Evolutionary conservation across 371 early-diverging fungal genomes (phyloP).

Genomic region (Syncephalastrum contaminatum): DNA sequence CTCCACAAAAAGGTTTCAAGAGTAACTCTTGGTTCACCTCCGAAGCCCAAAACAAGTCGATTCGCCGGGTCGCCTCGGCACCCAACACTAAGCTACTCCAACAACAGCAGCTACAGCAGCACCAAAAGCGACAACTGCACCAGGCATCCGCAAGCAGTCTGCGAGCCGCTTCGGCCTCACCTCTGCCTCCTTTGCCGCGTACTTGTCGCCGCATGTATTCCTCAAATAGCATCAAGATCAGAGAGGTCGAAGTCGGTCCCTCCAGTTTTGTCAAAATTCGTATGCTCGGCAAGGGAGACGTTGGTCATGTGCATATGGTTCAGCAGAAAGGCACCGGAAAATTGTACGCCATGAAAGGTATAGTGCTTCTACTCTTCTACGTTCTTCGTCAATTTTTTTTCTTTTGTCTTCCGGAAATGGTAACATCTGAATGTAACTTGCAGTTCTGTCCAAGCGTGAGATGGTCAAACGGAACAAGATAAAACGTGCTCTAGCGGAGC

Average conservation of each 20-base stretch:
- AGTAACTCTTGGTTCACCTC: conserved; percentile 48
- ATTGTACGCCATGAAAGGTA: conserved; percentile 93
- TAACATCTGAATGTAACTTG: background rate
- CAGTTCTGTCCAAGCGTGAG: conserved; percentile 88
- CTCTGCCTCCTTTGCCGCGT: conserved; percentile 14
- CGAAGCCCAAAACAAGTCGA: conserved; percentile 27
- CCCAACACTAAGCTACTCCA: conserved; percentile 49
- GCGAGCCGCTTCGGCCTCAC: conserved; percentile 21
- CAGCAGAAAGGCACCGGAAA: conserved; percentile 79
- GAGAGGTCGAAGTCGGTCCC: conserved; percentile 78
- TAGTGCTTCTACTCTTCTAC: background rate
- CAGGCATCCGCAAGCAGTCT: conserved; percentile 17
- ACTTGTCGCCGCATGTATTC: conserved; percentile 66
- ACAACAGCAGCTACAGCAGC: conserved; percentile 14
- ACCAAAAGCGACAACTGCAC: conserved; percentile 17
- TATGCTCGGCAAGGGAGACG: conserved; percentile 93
- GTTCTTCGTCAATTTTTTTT: background rate
- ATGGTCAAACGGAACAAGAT: conserved; percentile 97
- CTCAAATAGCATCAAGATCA: conserved; percentile 76
- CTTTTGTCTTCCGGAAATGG: background rate
- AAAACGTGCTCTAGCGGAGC: conserved; percentile 94
- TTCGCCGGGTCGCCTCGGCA: conserved; percentile 61
- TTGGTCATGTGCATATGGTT: conserved; percentile 93
- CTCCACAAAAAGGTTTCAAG: conserved; percentile 27
- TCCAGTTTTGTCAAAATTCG: conserved; percentile 81